These are phyloP conservation scores for Ilyonectria mors-panacis DNA, from an alignment of 2,329 filamentous ascomycete species.

Conservation along the genomic window DNA sequence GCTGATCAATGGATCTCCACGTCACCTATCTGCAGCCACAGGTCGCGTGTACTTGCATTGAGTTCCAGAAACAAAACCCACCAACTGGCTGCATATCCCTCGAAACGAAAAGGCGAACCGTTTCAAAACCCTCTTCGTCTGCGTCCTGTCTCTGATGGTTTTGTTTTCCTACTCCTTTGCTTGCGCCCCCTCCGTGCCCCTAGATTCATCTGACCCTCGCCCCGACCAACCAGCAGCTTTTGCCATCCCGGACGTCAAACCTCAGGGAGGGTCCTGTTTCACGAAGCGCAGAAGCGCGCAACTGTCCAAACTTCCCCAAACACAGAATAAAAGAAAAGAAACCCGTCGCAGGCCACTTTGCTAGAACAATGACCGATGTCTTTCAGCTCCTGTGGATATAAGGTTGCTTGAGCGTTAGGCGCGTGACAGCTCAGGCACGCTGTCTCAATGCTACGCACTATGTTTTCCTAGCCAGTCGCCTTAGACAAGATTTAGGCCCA, in stretches of 20 bases:
- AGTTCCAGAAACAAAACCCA: constrained; percentile 31
- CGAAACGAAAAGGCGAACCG: constrained; percentile 33
- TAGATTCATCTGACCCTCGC: constrained; percentile 10
- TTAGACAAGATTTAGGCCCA: background rate
- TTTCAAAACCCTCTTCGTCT: constrained; percentile 18
- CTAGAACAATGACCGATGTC: background rate
- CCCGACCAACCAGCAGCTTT: constrained; percentile 38
- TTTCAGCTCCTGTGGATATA: constrained; percentile 8
- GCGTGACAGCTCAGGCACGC: background rate
- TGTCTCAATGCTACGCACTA: background rate
- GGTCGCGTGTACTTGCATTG: constrained; percentile 14
- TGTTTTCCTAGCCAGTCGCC: background rate
- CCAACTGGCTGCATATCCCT: constrained; percentile 23
- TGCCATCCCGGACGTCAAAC: constrained; percentile 39
- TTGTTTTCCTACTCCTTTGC: constrained; percentile 9
- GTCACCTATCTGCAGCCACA: constrained; percentile 3
- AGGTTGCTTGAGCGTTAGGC: background rate
- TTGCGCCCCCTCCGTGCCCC: constrained; percentile 12
- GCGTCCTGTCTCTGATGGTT: constrained; percentile 8
- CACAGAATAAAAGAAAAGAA: background rate
- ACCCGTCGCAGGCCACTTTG: background rate
- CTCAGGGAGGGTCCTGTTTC: constrained; percentile 40
- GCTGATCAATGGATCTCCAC: constrained; percentile 1
- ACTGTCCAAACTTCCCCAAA: constrained; percentile 10
- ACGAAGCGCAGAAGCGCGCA: constrained; percentile 45